Evolutionary conservation across 306 rosid species (phyloP).

Genomic region (Pterocarpus macrocarpus): DNA sequence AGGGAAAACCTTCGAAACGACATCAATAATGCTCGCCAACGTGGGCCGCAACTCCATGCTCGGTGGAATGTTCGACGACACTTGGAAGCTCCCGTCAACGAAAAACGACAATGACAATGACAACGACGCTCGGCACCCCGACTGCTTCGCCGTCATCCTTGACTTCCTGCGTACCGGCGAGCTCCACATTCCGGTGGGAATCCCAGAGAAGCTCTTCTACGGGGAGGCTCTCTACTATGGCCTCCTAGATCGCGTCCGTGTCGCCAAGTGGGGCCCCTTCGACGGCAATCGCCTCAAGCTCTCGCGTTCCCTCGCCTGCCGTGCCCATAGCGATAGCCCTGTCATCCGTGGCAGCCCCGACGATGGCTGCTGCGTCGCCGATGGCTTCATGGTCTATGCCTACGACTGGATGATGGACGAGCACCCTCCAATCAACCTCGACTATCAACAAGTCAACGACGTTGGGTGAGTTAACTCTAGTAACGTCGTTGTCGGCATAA

Average conservation of each 20-base stretch:
- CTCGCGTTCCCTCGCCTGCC: slow-evolving; percentile 64
- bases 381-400: slow-evolving; percentile 88
- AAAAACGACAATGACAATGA: too few relatives aligned
- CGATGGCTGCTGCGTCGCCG: slow-evolving; percentile 94
- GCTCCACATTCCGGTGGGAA: slow-evolving; percentile 59
- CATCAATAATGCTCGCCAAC: slow-evolving; percentile 85
- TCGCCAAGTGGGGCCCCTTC: slow-evolving; percentile 82
- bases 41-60: slow-evolving; percentile 89
- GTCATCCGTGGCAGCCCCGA: slow-evolving; percentile 87
- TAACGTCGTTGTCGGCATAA: slow-evolving; percentile 70
- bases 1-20: slow-evolving; percentile 88
- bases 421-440: slow-evolving; percentile 76
- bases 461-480: slow-evolving; percentile 82
- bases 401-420: slow-evolving; percentile 93
- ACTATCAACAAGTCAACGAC: slow-evolving; percentile 82
- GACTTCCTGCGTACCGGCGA: slow-evolving; percentile 87
- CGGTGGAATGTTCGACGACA: slow-evolving; percentile 86
- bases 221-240: slow-evolving; percentile 84
- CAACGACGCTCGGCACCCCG: slow-evolving; percentile 44
- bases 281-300: slow-evolving; percentile 75
- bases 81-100: slow-evolving; percentile 66
- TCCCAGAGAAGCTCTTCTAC: slow-evolving; percentile 80
- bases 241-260: slow-evolving; percentile 75
- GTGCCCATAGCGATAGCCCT: slow-evolving; percentile 90
- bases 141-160: slow-evolving; percentile 80